phyloP scores from a whole-genome alignment of 2,329 filamentous ascomycete genomes.

The Mycosphaerelloides madeirae region DNA sequence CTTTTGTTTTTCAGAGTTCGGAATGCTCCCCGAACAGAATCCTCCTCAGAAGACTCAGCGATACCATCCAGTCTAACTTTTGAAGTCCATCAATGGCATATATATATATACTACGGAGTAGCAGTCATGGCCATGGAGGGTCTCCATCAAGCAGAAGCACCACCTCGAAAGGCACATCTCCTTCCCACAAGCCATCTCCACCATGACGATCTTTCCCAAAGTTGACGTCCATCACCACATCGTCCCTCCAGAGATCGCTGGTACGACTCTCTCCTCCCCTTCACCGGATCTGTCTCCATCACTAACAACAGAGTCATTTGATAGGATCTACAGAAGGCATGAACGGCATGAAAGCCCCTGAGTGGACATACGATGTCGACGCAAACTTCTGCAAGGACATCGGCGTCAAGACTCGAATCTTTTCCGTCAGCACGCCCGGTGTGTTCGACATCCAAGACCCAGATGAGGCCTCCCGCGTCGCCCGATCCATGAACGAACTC shows the following conservation, averaged over 20 bases:
- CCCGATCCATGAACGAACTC: neutral
- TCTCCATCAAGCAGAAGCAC: too few relatives aligned
- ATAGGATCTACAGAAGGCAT: neutral
- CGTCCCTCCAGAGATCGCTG: neutral
- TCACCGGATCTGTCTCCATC: neutral
- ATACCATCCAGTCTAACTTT: too few relatives aligned
- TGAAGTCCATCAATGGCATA: too few relatives aligned
- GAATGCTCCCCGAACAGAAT: too few relatives aligned
- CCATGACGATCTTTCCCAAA: too few relatives aligned
- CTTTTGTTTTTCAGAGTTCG: too few relatives aligned
- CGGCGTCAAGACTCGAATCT: neutral
- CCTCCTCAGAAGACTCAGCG: too few relatives aligned
- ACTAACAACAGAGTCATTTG: neutral
- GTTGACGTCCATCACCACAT: neutral
- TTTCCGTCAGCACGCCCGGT: neutral
- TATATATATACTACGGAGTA: too few relatives aligned
- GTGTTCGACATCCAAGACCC: neutral
- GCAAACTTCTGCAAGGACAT: neutral
- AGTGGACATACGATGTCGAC: neutral
- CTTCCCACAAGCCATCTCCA: too few relatives aligned
- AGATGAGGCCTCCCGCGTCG: neutral
- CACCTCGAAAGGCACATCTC: too few relatives aligned
- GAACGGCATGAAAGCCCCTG: neutral
- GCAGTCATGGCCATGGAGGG: too few relatives aligned
- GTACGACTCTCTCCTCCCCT: neutral